Evolutionary conservation across 2,329 filamentous ascomycete genomes (phyloP).

Genomic region (Fusarium euwallaceae): DNA sequence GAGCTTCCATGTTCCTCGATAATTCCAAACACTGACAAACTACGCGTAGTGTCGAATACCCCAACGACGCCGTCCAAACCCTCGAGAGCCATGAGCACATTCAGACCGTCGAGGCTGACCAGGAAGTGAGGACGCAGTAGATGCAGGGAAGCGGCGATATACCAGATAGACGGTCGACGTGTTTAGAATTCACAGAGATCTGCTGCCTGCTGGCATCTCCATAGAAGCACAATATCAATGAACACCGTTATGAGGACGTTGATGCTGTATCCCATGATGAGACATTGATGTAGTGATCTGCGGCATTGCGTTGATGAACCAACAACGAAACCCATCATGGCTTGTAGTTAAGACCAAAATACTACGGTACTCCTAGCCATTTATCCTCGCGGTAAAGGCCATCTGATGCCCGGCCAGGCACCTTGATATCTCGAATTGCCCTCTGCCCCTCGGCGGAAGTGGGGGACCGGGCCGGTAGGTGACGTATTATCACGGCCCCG

Average conservation of each 20-base stretch:
- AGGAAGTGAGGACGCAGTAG: conserved; percentile 79
- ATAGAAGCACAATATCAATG: conserved; percentile 20
- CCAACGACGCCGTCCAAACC: conserved; percentile 73
- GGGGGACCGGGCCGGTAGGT: conserved; percentile 31
- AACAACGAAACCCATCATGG: not conserved
- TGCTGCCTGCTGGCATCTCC: conserved; percentile 13
- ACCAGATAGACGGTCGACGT: conserved; percentile 7
- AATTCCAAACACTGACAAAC: conserved; percentile 6
- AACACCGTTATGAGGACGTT: not conserved
- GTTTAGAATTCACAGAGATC: conserved; percentile 30
- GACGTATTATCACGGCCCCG: conserved; percentile 27
- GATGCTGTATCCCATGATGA: not conserved
- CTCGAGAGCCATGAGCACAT: conserved; percentile 79
- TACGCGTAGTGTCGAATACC: conserved; percentile 75
- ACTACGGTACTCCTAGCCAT: not conserved
- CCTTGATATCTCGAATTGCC: not conserved
- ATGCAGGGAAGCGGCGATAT: not conserved
- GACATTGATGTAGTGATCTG: not conserved
- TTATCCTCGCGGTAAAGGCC: not conserved
- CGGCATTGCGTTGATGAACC: not conserved
- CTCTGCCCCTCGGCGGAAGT: conserved; percentile 1
- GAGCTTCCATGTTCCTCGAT: not conserved
- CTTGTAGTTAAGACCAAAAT: no score
- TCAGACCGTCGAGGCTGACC: conserved; percentile 80
- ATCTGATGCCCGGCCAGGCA: not conserved